A percentile compares a stretch with the other conserved stretches of the same genome.
Evolutionary conservation across 495 filamentous ascomycete genomes (phyloP).

Genomic region (Lentithecium fluviatile): DNA sequence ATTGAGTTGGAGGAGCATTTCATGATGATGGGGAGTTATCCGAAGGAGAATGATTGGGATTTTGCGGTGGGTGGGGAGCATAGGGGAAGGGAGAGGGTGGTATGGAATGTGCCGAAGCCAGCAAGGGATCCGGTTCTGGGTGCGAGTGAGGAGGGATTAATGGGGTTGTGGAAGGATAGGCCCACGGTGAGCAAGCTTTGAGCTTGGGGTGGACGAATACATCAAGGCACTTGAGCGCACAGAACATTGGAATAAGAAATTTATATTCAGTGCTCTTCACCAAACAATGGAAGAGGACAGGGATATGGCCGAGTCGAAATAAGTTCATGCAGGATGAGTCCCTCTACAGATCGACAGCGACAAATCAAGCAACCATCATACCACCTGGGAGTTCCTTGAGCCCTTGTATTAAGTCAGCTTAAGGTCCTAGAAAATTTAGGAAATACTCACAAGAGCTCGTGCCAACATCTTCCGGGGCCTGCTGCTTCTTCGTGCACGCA

Average conservation of each 20-base stretch:
- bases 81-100: conserved; percentile 18
- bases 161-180: conserved; percentile 30
- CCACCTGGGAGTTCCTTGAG: conserved; percentile 22
- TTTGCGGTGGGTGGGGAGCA: conserved; percentile 36
- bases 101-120: conserved; percentile 36
- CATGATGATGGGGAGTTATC: conserved; percentile 40
- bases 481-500: conserved; percentile 24
- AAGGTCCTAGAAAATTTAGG: neutral
- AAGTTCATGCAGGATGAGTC: too few relatives aligned
- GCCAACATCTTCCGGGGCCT: conserved; percentile 28
- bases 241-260: too few relatives aligned
- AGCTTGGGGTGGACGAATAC: too few relatives aligned
- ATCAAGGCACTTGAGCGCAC: too few relatives aligned
- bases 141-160: conserved; percentile 23
- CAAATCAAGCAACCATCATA: conserved; percentile 7
- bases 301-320: too few relatives aligned
- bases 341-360: too few relatives aligned
- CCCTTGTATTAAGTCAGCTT: conserved; percentile 4
- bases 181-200: too few relatives aligned
- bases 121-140: conserved; percentile 38
- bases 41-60: conserved; percentile 34
- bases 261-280: too few relatives aligned
- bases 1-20: conserved; percentile 32
- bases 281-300: too few relatives aligned
- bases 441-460: conserved; percentile 16